phyloP scores from a whole-genome alignment of 2,329 filamentous ascomycete genomes.

The Apiospora malaysiana region DNA sequence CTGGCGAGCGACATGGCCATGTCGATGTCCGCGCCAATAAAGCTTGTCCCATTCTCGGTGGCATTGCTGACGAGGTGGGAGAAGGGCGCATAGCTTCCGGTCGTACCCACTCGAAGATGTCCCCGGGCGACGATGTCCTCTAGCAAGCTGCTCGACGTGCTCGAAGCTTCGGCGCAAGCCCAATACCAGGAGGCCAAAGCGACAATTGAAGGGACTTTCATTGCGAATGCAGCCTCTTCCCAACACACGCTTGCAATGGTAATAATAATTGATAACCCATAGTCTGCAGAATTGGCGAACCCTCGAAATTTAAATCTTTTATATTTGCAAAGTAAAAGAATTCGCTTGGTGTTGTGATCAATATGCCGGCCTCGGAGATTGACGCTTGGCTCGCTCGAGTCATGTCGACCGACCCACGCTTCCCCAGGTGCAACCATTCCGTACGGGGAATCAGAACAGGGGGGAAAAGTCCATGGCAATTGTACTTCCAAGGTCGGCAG shows the following conservation, averaged over 20 bases:
- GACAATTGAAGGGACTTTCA: not conserved
- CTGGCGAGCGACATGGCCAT: slow-evolving; percentile 7
- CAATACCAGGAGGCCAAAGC: not conserved
- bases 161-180: not conserved
- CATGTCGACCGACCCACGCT: not conserved
- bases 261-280: no score
- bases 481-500: no score
- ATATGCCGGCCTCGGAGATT: slow-evolving; percentile 5
- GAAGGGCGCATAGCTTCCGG: slow-evolving; percentile 4
- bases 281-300: no score
- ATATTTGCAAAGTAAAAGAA: not conserved
- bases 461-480: no score
- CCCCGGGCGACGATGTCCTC: not conserved
- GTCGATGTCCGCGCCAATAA: slow-evolving; percentile 9
- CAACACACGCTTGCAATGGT: no score
- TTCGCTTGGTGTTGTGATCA: not conserved
- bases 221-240: not conserved
- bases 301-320: not conserved
- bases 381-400: slow-evolving; percentile 3
- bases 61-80: not conserved
- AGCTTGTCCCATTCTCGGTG: not conserved
- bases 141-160: not conserved
- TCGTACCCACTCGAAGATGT: not conserved
- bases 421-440: not conserved
- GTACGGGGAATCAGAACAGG: no score